Percentiles rank a stretch among this genome's conserved stretches.
Conservation (phyloP, 176 grass and related monocot genomes). For the Melocanna baccifera region DNA sequence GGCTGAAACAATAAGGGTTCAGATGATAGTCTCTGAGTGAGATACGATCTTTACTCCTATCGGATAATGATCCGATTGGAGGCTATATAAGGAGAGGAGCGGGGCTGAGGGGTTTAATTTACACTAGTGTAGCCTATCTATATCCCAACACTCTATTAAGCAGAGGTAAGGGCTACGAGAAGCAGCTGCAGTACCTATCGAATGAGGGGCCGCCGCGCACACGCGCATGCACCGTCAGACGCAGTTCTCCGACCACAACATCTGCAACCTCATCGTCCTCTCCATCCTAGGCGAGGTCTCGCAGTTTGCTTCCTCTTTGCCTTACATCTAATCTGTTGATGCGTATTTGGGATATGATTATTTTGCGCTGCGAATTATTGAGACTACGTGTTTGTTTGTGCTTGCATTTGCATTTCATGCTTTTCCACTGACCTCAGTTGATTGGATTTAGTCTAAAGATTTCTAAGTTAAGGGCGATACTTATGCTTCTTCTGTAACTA, state of each 20-base stretch:
- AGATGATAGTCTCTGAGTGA: no score
- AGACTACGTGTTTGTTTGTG: not conserved
- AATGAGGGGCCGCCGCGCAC: constrained; percentile 63
- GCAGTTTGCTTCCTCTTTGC: not conserved
- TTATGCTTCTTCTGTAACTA: not conserved
- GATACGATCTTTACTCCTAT: no score
- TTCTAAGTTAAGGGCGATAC: not conserved
- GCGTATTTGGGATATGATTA: not conserved
- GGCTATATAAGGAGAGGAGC: no score
- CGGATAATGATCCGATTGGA: no score
- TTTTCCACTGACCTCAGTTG: not conserved
- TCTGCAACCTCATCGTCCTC: constrained; percentile 50
- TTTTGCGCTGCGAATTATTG: not conserved
- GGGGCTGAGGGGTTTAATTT: no score
- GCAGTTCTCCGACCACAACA: constrained; percentile 27
- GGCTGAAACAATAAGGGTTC: no score
- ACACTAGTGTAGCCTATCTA: no score
- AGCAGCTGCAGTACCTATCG: constrained; percentile 55
- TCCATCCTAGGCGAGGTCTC: constrained; percentile 48
- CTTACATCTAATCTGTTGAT: not conserved
- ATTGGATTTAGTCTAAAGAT: not conserved
- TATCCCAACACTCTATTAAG: no score
- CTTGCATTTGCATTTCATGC: not conserved
- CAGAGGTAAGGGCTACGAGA: constrained; percentile 59
- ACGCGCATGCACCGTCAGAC: constrained; percentile 46